Evolutionary conservation across 441 rosid genomes (phyloP).

Genomic region (Populus hybrid): DNA sequence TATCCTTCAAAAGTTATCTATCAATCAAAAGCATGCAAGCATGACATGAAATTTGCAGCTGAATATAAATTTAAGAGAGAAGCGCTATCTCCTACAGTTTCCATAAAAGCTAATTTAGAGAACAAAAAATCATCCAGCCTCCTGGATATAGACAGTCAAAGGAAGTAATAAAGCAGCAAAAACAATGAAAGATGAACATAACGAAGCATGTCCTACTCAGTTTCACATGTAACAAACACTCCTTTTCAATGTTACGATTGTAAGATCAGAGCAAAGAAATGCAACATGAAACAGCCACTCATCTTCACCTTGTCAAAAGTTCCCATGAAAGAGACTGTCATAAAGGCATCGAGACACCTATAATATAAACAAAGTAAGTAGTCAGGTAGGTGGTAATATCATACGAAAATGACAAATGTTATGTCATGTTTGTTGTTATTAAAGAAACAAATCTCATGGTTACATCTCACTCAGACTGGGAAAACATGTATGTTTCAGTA

Average conservation of each 20-base stretch:
- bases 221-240: background rate
- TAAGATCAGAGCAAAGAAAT: constrained; percentile 3
- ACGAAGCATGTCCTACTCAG: background rate
- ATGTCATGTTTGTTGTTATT: background rate
- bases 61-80: background rate
- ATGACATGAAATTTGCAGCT: background rate
- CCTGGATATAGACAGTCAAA: background rate
- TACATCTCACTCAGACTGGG: background rate
- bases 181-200: background rate
- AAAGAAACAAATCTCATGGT: background rate
- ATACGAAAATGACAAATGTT: background rate
- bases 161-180: background rate
- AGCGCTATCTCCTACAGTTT: background rate
- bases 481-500: background rate
- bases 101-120: background rate
- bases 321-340: constrained; percentile 19
- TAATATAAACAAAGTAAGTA: constrained; percentile 1
- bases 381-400: background rate
- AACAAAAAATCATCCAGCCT: constrained; percentile 15
- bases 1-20: background rate
- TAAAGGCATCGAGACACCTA: constrained; percentile 56
- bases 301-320: constrained; percentile 8
- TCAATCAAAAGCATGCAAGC: background rate
- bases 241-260: background rate
- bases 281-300: constrained; percentile 2